Percentiles rank a stretch among this genome's conserved stretches.
These are phyloP conservation scores for Hericium alpestre DNA, from an alignment of 768 basidiomycete species.

Conservation along the genomic window DNA sequence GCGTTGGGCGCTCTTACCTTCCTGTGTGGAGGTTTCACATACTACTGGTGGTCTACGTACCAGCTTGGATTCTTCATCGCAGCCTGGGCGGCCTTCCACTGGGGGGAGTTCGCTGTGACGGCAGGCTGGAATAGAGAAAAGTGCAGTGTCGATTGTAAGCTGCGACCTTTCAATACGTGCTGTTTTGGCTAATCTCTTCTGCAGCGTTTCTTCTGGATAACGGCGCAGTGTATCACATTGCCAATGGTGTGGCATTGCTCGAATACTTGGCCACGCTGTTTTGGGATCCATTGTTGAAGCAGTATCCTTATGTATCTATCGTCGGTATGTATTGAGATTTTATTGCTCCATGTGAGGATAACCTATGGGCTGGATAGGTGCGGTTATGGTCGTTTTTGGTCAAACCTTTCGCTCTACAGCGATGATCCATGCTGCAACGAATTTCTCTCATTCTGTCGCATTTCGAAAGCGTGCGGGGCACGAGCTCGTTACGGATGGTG, in stretches of 20 bases:
- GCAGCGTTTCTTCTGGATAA: conserved; percentile 92
- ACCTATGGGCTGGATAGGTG: conserved; percentile 33
- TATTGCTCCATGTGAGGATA: background rate
- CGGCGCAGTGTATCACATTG: conserved; percentile 73
- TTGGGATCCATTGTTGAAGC: conserved; percentile 56
- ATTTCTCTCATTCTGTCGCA: conserved; percentile 87
- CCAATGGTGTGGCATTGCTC: conserved; percentile 63
- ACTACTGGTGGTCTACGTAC: conserved; percentile 54
- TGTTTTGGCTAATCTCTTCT: conserved; percentile 1
- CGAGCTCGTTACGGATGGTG: conserved; percentile 73
- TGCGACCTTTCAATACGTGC: background rate
- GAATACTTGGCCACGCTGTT: conserved; percentile 74
- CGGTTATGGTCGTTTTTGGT: conserved; percentile 52
- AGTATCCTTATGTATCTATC: conserved; percentile 42
- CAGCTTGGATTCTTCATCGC: conserved; percentile 79
- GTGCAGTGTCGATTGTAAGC: conserved; percentile 86
- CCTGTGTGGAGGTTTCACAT: conserved; percentile 31
- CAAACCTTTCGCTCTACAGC: conserved; percentile 77
- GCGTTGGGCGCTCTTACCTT: conserved; percentile 45
- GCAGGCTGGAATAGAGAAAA: conserved; percentile 93
- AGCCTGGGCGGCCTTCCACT: conserved; percentile 82
- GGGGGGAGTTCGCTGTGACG: conserved; percentile 90
- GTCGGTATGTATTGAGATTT: conserved; percentile 32
- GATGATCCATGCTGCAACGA: conserved; percentile 94
- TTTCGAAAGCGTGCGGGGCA: conserved; percentile 65